Evolutionary conservation across 208 protist species (phyloP), one percentile per base, ranked within the genome.

Genomic region (Lotmaria passim): DNA sequence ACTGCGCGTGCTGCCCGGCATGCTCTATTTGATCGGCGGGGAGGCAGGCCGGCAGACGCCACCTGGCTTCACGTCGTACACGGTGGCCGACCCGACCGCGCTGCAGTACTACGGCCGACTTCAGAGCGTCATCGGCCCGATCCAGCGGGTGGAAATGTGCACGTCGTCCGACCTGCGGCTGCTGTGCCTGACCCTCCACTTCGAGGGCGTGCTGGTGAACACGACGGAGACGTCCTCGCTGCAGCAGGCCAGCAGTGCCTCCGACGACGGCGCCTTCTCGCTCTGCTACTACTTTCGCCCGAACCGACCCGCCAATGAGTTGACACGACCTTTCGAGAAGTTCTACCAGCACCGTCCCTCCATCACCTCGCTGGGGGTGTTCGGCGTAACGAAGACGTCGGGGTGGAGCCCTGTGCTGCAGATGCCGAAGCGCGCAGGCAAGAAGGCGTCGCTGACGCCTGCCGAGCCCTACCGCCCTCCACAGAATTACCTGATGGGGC

Each of bases 91-190:
- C 52, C 67, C 80, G 28, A 73, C 72, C 0, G 82, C 87, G 39
- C 67, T 93, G 63, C 89, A 94, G 77, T 93, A 93, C 73, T 96
- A 96, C 79, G 91, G 91, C 19, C 56, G 67, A 17, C 65, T 96
- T n/a, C 65, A 72, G 73, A 44, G 68, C 69, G 52, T 31, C 24
- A 53, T 93, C 24, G 91, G 82, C 15, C 72, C 67, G 0, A 65
- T 96, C 30, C 41, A 53, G 26, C 47, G 60, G 24, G 82, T 94
- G 21, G 66, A 77, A 28, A 65, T 93, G 63, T 77, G 92, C 57
- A 79, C 81, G 1, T 93, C 91, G 12, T 59, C 85, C 30, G 91
- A 96, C 65, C 69, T 93, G 66, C 81, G 87, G 2, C 75, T 96
- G n/a, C 66, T 94, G 34, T 94, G 91, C 60, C 79, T 93, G 33